A percentile compares a stretch with the other conserved stretches of the same genome.
Evolutionary conservation across 495 filamentous ascomycete species (phyloP).

Genomic region (Durotheca rogersii): DNA sequence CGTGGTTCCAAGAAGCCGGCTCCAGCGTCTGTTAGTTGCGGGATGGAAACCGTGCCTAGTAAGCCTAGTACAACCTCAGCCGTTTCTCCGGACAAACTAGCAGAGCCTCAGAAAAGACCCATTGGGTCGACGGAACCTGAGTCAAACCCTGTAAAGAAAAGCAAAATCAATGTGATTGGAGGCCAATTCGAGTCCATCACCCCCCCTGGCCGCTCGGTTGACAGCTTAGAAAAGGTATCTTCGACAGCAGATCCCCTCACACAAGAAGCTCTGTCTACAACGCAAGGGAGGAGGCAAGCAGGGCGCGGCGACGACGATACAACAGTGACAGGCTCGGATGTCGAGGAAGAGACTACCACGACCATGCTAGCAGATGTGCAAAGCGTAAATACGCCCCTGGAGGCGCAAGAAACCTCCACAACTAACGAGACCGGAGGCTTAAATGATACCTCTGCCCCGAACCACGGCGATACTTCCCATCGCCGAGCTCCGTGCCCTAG

Average conservation of each 20-base stretch:
- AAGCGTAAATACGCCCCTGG: background rate
- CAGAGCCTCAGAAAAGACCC: constrained; percentile 5
- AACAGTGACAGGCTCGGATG: background rate
- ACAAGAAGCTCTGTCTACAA: background rate
- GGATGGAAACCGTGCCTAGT: background rate
- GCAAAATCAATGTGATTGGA: constrained; percentile 15
- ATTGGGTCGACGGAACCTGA: background rate
- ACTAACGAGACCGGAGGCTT: background rate
- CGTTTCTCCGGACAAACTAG: background rate
- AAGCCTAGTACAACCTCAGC: background rate
- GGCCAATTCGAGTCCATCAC: background rate
- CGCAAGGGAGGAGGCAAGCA: too few relatives aligned
- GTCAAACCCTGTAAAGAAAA: constrained; percentile 4
- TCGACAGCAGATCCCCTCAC: background rate
- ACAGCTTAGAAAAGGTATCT: background rate
- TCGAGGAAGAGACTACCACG: background rate
- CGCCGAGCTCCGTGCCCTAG: background rate
- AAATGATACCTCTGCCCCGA: background rate
- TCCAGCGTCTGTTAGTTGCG: background rate
- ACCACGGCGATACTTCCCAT: too few relatives aligned
- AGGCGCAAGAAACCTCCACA: background rate
- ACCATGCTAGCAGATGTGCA: background rate
- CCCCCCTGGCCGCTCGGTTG: background rate
- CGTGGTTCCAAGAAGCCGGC: constrained; percentile 12
- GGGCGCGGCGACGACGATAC: background rate